Conservation (phyloP, 352 stramenopile genomes). For the Aphanomyces invadans region DNA sequence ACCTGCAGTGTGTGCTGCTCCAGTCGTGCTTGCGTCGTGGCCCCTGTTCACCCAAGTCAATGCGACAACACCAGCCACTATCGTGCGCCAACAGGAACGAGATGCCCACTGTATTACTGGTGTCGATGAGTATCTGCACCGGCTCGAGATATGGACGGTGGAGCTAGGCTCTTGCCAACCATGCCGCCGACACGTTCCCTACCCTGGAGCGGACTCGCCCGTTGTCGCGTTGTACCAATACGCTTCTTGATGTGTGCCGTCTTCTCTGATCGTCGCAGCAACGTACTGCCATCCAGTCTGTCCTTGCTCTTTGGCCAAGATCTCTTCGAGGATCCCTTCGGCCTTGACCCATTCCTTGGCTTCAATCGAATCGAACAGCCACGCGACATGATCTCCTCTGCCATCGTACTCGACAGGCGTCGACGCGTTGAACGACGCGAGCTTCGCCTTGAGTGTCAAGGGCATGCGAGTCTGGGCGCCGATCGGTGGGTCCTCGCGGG, state of each 20-base stretch:
- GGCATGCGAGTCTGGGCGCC: constrained; percentile 45
- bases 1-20: too few relatives aligned
- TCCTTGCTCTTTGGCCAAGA: constrained; percentile 26
- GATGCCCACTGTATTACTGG: too few relatives aligned
- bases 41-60: too few relatives aligned
- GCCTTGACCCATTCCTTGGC: constrained; percentile 57
- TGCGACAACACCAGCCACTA: too few relatives aligned
- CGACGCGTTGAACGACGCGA: constrained; percentile 39
- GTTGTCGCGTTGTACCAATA: constrained; percentile 38
- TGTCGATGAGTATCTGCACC: too few relatives aligned
- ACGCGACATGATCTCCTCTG: constrained; percentile 53
- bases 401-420: constrained; percentile 41
- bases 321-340: constrained; percentile 63
- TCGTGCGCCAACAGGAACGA: too few relatives aligned
- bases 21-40: too few relatives aligned
- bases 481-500: constrained; percentile 39
- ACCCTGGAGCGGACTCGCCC: too few relatives aligned
- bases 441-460: constrained; percentile 43
- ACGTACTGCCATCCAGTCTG: constrained; percentile 14
- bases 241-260: background rate
- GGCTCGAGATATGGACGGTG: too few relatives aligned
- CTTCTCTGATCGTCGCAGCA: constrained; percentile 6
- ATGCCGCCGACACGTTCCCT: too few relatives aligned
- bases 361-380: constrained; percentile 56
- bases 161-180: too few relatives aligned